These are phyloP conservation scores for Triglochin maritima DNA, from an alignment of 106 monocot genomes.

Conservation along the genomic window DNA sequence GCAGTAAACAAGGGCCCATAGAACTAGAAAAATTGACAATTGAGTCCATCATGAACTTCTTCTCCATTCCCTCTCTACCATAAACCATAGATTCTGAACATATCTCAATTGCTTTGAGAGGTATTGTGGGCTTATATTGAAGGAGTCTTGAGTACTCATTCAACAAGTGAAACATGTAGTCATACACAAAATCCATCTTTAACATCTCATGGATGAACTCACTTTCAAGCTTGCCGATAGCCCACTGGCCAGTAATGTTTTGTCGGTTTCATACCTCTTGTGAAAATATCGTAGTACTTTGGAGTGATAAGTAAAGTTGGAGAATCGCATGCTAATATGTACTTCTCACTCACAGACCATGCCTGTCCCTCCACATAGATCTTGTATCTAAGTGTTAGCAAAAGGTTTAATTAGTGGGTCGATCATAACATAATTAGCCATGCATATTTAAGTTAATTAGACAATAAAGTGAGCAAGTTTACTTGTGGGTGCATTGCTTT, in stretches of 20 bases:
- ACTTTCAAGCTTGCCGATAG: slow-evolving; percentile 14
- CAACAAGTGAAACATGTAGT: slow-evolving; percentile 28
- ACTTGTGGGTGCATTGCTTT: slow-evolving; percentile 70
- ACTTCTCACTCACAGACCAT: slow-evolving; percentile 30
- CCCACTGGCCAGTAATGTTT: slow-evolving; percentile 20
- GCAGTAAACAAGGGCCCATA: slow-evolving; percentile 9
- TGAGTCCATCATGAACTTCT: slow-evolving; percentile 20
- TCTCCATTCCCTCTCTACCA: slow-evolving; percentile 2
- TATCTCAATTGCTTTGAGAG: slow-evolving; percentile 6
- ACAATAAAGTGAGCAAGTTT: no score
- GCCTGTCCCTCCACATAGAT: slow-evolving; percentile 15
- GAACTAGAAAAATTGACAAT: slow-evolving; percentile 3
- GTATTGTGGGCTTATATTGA: slow-evolving; percentile 14
- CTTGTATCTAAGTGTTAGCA: slow-evolving; percentile 30
- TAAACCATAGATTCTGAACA: slow-evolving; percentile 13
- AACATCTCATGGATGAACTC: slow-evolving; percentile 15
- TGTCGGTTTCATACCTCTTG: slow-evolving; percentile 11
- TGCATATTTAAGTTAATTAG: no score
- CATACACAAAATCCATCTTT: slow-evolving; percentile 25
- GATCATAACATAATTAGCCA: no score
- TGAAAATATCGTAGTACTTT: slow-evolving; percentile 20
- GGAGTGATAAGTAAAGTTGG: slow-evolving; percentile 9
- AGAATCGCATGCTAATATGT: slow-evolving; percentile 20
- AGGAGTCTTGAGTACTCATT: slow-evolving; percentile 21
- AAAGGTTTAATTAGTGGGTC: not conserved